phyloP scores from a whole-genome alignment of 768 basidiomycete species.

The Boletus rubroflammeus region DNA sequence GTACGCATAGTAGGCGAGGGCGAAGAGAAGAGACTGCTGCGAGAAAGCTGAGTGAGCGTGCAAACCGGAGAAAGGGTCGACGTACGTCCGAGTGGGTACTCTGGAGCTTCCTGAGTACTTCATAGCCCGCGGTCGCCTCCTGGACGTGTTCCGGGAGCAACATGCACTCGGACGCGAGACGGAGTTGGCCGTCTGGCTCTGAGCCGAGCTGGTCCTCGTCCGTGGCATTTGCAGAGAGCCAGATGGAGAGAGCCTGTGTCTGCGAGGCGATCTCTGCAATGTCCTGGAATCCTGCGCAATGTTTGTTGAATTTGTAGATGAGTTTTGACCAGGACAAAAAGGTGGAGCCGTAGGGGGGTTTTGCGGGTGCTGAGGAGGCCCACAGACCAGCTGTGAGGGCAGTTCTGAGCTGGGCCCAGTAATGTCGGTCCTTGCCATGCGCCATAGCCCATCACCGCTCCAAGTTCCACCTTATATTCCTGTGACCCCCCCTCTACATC shows the following conservation, averaged over 20 bases:
- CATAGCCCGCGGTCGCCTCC: conserved; percentile 56
- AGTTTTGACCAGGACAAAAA: conserved; percentile 72
- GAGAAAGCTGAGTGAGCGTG: conserved; percentile 5
- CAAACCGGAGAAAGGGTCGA: conserved; percentile 12
- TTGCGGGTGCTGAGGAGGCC: conserved; percentile 60
- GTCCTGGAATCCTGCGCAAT: conserved; percentile 59
- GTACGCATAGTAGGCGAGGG: conserved; percentile 77
- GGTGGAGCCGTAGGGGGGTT: conserved; percentile 45
- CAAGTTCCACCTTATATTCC: background rate
- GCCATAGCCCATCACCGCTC: conserved; percentile 30
- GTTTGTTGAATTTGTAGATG: conserved; percentile 84
- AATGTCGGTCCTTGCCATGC: conserved; percentile 65
- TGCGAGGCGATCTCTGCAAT: conserved; percentile 65
- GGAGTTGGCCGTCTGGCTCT: conserved; percentile 33
- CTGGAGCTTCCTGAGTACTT: conserved; percentile 48
- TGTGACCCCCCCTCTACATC: conserved; percentile 7
- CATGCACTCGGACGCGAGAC: conserved; percentile 54
- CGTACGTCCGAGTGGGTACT: conserved; percentile 57
- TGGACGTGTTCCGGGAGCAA: conserved; percentile 52
- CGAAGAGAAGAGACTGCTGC: conserved; percentile 60
- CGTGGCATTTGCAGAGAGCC: conserved; percentile 44
- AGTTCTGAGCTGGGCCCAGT: conserved; percentile 70
- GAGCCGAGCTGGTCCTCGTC: conserved; percentile 58
- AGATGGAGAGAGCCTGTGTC: conserved; percentile 59
- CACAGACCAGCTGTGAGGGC: conserved; percentile 74